Percentiles rank a stretch among this genome's conserved stretches.
Conservation (phyloP, 139 green algal genomes). For the Haematococcus lacustris region DNA sequence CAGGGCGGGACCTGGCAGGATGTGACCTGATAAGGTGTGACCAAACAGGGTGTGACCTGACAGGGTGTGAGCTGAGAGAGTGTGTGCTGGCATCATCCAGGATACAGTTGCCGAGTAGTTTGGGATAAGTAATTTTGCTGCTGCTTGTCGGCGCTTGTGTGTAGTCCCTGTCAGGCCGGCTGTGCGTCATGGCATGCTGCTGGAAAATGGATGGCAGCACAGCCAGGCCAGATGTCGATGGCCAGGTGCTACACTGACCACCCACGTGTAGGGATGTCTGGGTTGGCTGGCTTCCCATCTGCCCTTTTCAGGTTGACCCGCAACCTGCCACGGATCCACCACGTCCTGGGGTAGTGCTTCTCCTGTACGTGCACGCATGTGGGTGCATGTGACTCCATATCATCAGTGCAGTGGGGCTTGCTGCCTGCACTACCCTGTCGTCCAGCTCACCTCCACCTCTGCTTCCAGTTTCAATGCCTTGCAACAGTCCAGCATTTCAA, state of each 20-base stretch:
- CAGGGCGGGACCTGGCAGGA: too few relatives aligned
- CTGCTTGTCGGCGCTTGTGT: not conserved
- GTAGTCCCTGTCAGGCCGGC: not conserved
- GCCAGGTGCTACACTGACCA: not conserved
- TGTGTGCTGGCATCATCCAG: not conserved
- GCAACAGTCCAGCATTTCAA: conserved; percentile 41
- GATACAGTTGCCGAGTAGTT: not conserved
- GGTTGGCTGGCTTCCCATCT: conserved; percentile 31
- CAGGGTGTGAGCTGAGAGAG: not conserved
- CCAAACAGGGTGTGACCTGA: not conserved
- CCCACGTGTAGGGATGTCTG: conserved; percentile 42
- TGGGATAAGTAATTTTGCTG: not conserved
- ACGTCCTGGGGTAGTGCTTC: conserved; percentile 51
- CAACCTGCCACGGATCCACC: conserved; percentile 37
- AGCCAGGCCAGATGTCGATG: not conserved
- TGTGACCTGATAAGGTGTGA: too few relatives aligned
- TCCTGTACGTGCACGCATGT: too few relatives aligned
- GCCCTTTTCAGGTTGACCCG: conserved; percentile 43
- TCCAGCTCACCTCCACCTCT: conserved; percentile 42
- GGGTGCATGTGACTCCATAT: too few relatives aligned
- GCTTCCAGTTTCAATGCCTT: conserved; percentile 34
- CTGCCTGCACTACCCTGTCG: too few relatives aligned
- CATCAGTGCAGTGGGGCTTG: too few relatives aligned
- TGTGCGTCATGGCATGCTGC: not conserved
- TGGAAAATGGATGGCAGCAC: not conserved